Evolutionary conservation across 1,284 basidiomycete genomes (phyloP), one percentile per base, ranked within the genome.

Genomic region (Tylopilus sp.): DNA sequence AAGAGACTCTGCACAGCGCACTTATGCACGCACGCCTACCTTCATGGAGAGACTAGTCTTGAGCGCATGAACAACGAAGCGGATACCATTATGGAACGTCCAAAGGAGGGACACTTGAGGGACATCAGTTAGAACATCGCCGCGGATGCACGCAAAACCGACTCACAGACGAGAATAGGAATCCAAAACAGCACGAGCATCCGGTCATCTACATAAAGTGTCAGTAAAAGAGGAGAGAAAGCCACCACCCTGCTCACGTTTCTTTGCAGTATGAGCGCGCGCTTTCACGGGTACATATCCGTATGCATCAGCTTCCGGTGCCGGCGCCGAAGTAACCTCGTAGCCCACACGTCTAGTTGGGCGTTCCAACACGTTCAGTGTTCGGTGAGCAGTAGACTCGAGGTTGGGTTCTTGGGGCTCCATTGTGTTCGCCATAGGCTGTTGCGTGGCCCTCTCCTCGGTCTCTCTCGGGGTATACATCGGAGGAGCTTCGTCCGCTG

Each of bases 181-280:
- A 97, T 78, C 94, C 94, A 97, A 77, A 97, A 97, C 49, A 91
- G 71, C 44, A 94, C 70, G 41, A 97, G 79, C 94, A 97, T 97
- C 41, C 84, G 84, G 67, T 97, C 93, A 68, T 90, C 92, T 91
- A 60, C 21, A 58, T 10, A 33, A 37, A 10, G 9, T 18, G 44
- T 61, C 26, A 64, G 16, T 6, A 44, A 5, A 13, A 29, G 6
- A 5, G 0, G 6, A 21, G 4, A 31, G 2, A 34, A 23, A 37
- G 6, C 26, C 39, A 40, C 26, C 37, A 43, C 37, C 29, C 16
- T 56, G 73, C 84, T 68, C 65, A 90, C 88, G 82, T 73, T 89
- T 88, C 73, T 85, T 77, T 46, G 75, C 61, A 61, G 79, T 76
- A 46, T 75, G 73, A 8, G 73, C 64, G 60, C 77, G 77, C 48